Conservation (phyloP, 2,329 filamentous ascomycete genomes). For the Lasiodiplodia theobromae region DNA sequence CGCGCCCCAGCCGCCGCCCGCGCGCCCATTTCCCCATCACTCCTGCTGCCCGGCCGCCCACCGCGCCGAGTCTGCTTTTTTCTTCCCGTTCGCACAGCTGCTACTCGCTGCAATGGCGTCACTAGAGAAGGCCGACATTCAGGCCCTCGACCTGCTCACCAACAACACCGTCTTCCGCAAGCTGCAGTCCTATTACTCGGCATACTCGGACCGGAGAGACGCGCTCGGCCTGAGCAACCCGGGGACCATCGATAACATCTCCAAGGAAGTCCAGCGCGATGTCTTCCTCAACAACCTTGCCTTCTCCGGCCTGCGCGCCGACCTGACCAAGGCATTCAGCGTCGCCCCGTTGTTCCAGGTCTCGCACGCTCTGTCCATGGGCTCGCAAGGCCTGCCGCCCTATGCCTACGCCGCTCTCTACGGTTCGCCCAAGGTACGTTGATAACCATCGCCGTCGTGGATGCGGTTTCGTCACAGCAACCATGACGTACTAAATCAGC, state of each 20-base stretch:
- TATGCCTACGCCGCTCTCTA: conserved; percentile 96
- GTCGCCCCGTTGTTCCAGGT: conserved; percentile 94
- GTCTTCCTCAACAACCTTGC: conserved; percentile 95
- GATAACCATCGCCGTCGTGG: conserved; percentile 17
- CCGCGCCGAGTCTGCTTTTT: conserved; percentile 21
- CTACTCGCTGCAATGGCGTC: conserved; percentile 41
- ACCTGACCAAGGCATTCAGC: conserved; percentile 96
- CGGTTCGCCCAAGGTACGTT: conserved; percentile 85
- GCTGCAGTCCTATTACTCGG: conserved; percentile 78
- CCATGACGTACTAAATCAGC: conserved; percentile 35
- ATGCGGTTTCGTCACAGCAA: not conserved
- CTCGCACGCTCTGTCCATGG: conserved; percentile 95
- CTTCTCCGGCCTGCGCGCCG: conserved; percentile 94
- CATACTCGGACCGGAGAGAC: conserved; percentile 84
- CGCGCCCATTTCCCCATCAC: conserved; percentile 25
- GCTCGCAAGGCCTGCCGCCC: conserved; percentile 85
- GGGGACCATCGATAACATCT: conserved; percentile 87
- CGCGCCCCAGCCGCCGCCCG: conserved; percentile 19
- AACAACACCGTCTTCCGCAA: conserved; percentile 75
- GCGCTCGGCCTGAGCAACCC: conserved; percentile 91
- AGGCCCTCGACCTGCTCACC: conserved; percentile 67
- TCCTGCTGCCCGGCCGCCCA: not conserved
- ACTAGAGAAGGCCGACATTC: conserved; percentile 42
- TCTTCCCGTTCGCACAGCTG: conserved; percentile 36
- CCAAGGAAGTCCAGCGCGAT: conserved; percentile 93